phyloP scores from a whole-genome alignment of 257 asterid genomes.

The Solanum microdontum region DNA sequence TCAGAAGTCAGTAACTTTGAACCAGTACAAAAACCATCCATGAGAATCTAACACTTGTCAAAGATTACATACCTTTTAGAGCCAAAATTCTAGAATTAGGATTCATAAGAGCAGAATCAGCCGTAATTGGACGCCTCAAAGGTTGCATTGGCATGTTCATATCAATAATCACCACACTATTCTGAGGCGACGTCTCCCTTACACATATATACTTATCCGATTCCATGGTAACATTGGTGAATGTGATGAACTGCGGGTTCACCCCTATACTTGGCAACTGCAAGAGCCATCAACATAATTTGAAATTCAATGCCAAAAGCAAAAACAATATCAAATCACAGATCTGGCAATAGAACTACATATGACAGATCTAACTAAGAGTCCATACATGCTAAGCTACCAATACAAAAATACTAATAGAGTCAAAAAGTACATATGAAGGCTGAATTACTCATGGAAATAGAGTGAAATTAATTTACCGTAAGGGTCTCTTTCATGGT shows the following conservation, averaged over 20 bases:
- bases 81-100: slow-evolving; percentile 85
- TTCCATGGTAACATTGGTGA: slow-evolving; percentile 97
- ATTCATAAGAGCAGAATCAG: slow-evolving; percentile 99
- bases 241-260: slow-evolving; percentile 86
- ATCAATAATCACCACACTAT: slow-evolving; percentile 88
- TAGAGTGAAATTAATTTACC: slow-evolving; percentile 27
- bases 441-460: background rate
- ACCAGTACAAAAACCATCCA: background rate
- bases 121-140: slow-evolving; percentile 90
- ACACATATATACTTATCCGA: slow-evolving; percentile 95
- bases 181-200: slow-evolving; percentile 94
- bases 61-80: slow-evolving; percentile 55
- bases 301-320: slow-evolving; percentile 12
- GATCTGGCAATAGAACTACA: slow-evolving; percentile 30
- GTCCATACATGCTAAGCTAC: background rate
- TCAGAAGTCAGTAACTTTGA: background rate
- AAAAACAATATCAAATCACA: background rate
- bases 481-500: slow-evolving; percentile 93
- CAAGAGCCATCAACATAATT: slow-evolving; percentile 27
- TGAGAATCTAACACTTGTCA: background rate
- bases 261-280: slow-evolving; percentile 94
- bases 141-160: slow-evolving; percentile 98
- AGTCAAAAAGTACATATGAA: background rate
- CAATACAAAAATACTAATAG: background rate
- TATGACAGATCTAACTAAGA: slow-evolving; percentile 1